Percentiles rank a stretch among this genome's conserved stretches.
Evolutionary conservation across 2,329 filamentous ascomycete species (phyloP).

Genomic region (Fusarium udum): DNA sequence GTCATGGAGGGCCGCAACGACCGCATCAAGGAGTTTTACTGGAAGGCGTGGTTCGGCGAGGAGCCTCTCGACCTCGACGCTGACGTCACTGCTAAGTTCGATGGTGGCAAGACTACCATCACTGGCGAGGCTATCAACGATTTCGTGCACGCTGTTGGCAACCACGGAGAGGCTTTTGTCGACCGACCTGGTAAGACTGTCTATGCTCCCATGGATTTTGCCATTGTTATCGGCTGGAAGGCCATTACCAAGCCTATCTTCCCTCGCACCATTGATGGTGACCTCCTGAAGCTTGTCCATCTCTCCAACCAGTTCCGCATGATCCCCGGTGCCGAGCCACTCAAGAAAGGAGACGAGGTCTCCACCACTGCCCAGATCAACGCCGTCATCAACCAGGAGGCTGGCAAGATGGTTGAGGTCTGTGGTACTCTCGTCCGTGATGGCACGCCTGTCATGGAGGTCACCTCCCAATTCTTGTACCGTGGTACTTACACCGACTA

Average conservation of each 20-base stretch:
- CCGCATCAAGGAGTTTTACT: conserved; percentile 99
- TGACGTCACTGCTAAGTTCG: conserved; percentile 85
- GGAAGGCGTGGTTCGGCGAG: conserved; percentile 94
- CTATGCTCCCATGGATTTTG: conserved; percentile 98
- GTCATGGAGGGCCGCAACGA: conserved; percentile 97
- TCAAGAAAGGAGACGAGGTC: conserved; percentile 94
- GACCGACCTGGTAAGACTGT: conserved; percentile 94
- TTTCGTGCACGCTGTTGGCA: conserved; percentile 98
- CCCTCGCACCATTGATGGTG: conserved; percentile 93
- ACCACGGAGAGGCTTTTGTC: conserved; percentile 96
- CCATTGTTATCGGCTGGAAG: conserved; percentile 98
- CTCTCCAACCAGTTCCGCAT: conserved; percentile 98
- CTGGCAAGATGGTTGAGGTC: conserved; percentile 99
- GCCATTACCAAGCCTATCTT: conserved; percentile 99
- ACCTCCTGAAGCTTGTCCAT: conserved; percentile 94
- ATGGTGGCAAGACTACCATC: conserved; percentile 86
- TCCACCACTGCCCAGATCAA: conserved; percentile 96
- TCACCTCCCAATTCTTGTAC: conserved; percentile 98
- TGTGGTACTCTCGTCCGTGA: conserved; percentile 93
- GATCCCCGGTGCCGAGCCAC: conserved; percentile 91
- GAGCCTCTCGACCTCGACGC: conserved; percentile 85
- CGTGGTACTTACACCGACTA: conserved; percentile 91
- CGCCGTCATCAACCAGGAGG: conserved; percentile 96
- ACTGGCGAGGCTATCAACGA: conserved; percentile 95
- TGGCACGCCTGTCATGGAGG: conserved; percentile 91